phyloP scores from a whole-genome alignment of 805 yeast species.

The Ogataea paradorogensis region DNA sequence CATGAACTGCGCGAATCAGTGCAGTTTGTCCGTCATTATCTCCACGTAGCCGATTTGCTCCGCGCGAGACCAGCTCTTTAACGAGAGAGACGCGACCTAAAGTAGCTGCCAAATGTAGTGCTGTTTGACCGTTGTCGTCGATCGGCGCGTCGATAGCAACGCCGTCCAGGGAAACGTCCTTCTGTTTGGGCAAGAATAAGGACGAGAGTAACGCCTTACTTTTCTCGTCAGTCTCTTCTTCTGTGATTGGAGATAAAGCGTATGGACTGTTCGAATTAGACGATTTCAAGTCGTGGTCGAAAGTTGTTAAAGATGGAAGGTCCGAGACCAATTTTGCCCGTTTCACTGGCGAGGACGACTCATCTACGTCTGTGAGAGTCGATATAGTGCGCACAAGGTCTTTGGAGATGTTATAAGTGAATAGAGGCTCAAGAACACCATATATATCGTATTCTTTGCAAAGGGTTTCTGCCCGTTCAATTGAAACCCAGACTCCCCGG shows the following conservation, averaged over 20 bases:
- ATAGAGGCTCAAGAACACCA: slow-evolving; percentile 49
- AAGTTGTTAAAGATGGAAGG: slow-evolving; percentile 29
- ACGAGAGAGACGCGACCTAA: slow-evolving; percentile 75
- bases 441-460: slow-evolving; percentile 60
- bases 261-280: slow-evolving; percentile 46
- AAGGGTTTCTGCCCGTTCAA: slow-evolving; percentile 54
- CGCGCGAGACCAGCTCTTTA: slow-evolving; percentile 59
- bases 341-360: slow-evolving; percentile 13
- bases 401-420: slow-evolving; percentile 49
- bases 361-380: slow-evolving; percentile 23
- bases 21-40: slow-evolving; percentile 89
- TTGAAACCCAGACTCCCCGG: slow-evolving; percentile 76
- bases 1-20: slow-evolving; percentile 77
- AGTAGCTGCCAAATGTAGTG: slow-evolving; percentile 95
- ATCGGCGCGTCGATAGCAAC: slow-evolving; percentile 79
- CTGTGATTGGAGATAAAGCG: slow-evolving; percentile 46
- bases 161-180: slow-evolving; percentile 31
- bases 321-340: slow-evolving; percentile 11
- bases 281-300: slow-evolving; percentile 36
- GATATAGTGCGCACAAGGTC: slow-evolving; percentile 29
- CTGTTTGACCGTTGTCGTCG: slow-evolving; percentile 90
- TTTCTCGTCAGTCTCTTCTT: slow-evolving; percentile 26
- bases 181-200: slow-evolving; percentile 45
- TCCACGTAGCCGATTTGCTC: slow-evolving; percentile 66
- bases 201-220: slow-evolving; percentile 44